Conservation (phyloP, 2,329 filamentous ascomycete species). For the Fusarium anthophilum region DNA sequence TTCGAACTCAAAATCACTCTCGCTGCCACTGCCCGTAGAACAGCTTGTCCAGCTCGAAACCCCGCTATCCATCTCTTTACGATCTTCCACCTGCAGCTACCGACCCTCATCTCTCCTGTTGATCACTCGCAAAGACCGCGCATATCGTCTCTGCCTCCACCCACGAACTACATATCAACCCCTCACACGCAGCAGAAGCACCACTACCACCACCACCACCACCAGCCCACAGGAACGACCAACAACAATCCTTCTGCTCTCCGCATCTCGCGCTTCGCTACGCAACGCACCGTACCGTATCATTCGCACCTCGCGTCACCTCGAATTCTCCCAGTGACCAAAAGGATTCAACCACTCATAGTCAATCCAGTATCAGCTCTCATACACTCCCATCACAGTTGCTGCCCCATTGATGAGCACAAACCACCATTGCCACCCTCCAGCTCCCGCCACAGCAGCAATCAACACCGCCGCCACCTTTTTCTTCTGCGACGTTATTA, state of each 20-base stretch:
- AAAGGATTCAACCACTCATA: neutral
- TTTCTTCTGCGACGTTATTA: conserved; percentile 13
- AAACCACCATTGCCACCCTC: conserved; percentile 11
- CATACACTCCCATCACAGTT: neutral
- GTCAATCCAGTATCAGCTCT: conserved; percentile 6
- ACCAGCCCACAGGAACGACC: neutral
- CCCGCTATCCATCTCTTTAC: neutral
- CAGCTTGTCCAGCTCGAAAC: conserved; percentile 5
- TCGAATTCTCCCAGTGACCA: conserved; percentile 9
- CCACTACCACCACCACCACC: neutral
- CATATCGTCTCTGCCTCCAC: conserved; percentile 33
- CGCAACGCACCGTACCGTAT: neutral
- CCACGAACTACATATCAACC: conserved; percentile 29
- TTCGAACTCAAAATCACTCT: conserved; percentile 5
- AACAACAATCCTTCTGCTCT: conserved; percentile 1
- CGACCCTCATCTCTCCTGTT: conserved; percentile 36
- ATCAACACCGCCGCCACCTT: conserved; percentile 20
- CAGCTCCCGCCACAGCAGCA: conserved; percentile 35
- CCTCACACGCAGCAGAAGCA: conserved; percentile 24
- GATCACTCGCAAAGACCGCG: conserved; percentile 33
- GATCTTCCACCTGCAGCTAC: conserved; percentile 18
- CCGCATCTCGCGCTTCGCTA: conserved; percentile 28
- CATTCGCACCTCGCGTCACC: conserved; percentile 3
- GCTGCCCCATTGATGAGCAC: neutral
- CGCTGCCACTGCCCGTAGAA: conserved; percentile 3